phyloP scores from a whole-genome alignment of 257 asterid genomes.

The Nicotiana otophora region DNA sequence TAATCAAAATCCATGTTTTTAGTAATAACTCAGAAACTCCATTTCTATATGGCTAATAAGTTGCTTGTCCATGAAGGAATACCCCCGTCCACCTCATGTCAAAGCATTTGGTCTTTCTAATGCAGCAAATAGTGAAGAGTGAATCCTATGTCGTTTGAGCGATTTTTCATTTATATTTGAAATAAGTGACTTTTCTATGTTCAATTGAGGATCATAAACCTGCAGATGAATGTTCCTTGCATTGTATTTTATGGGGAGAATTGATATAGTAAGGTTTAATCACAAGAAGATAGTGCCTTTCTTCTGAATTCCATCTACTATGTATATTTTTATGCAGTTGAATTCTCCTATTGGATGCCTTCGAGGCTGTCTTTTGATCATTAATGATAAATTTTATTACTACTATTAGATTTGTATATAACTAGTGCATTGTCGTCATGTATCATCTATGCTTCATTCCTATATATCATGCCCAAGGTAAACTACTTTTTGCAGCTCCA shows the following conservation, averaged over 20 bases:
- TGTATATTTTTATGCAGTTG: neutral
- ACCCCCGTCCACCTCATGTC: neutral
- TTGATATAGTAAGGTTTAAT: neutral
- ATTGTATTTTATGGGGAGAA: neutral
- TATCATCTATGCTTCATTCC: neutral
- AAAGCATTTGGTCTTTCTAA: neutral
- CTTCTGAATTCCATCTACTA: neutral
- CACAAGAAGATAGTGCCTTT: neutral
- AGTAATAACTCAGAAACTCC: neutral
- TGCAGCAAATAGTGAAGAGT: neutral
- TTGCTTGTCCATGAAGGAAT: neutral
- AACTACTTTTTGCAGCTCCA: constrained; percentile 43
- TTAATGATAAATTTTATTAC: neutral
- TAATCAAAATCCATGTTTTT: neutral
- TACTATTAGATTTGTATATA: neutral
- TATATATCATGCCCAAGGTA: neutral
- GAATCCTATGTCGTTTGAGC: neutral
- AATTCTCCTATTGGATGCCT: neutral
- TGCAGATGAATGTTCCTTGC: neutral
- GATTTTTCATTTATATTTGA: neutral
- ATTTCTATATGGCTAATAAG: neutral
- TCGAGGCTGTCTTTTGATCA: neutral
- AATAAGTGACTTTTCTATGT: neutral
- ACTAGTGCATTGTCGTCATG: neutral
- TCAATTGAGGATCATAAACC: neutral